Percentiles rank a stretch among this genome's conserved stretches.
Evolutionary conservation across 768 basidiomycete species (phyloP).

Genomic region (Scleroderma citrinum): DNA sequence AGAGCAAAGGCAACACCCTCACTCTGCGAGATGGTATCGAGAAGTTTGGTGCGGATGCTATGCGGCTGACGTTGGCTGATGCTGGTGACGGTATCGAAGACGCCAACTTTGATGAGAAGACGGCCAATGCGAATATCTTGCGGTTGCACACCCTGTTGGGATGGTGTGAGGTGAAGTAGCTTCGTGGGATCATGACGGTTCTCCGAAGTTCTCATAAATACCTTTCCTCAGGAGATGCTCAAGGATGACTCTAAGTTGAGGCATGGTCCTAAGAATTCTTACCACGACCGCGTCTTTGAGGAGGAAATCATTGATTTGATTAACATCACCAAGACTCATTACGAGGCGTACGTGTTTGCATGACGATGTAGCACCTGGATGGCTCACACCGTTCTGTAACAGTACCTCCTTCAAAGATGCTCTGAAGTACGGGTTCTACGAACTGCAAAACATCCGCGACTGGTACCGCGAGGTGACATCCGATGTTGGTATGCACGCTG

Average conservation of each 20-base stretch:
- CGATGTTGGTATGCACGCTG: constrained; percentile 87
- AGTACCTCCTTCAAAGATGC: constrained; percentile 96
- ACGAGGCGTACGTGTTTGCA: constrained; percentile 60
- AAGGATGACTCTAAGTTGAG: constrained; percentile 67
- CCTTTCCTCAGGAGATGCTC: constrained; percentile 60
- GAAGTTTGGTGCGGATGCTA: constrained; percentile 97
- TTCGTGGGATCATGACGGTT: neutral
- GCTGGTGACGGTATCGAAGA: constrained; percentile 97
- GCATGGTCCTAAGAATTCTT: constrained; percentile 61
- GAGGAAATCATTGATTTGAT: constrained; percentile 86
- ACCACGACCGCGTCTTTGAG: constrained; percentile 88
- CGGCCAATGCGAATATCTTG: constrained; percentile 94
- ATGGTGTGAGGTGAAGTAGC: constrained; percentile 83
- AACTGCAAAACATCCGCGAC: constrained; percentile 85
- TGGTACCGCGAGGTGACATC: constrained; percentile 93
- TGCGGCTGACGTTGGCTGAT: constrained; percentile 86
- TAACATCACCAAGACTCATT: constrained; percentile 74
- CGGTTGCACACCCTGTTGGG: constrained; percentile 83
- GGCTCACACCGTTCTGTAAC: constrained; percentile 3
- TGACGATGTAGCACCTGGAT: neutral
- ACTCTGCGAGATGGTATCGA: constrained; percentile 82
- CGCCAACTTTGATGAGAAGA: constrained; percentile 98
- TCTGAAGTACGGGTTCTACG: constrained; percentile 92
- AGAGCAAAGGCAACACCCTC: constrained; percentile 93
- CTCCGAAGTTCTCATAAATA: neutral